Conservation (phyloP, 1,284 basidiomycete species). For the Papiliotrema nemorosa region DNA sequence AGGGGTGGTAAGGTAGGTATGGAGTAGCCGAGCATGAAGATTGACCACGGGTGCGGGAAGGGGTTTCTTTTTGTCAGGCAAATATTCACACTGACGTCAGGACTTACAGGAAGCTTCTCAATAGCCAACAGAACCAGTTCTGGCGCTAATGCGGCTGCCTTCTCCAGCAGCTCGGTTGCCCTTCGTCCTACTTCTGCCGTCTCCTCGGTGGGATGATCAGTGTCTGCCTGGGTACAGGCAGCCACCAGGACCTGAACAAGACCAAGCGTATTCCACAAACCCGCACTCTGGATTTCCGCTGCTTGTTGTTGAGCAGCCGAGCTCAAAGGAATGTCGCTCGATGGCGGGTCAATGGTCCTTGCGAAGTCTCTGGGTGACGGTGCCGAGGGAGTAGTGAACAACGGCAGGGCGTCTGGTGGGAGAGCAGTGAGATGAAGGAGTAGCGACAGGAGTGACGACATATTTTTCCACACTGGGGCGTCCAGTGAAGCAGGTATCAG, state of each 20-base stretch:
- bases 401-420: constrained; percentile 84
- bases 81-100: neutral
- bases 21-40: constrained; percentile 78
- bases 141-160: constrained; percentile 75
- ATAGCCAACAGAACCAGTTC: constrained; percentile 93
- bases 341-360: constrained; percentile 71
- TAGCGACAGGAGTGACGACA: constrained; percentile 78
- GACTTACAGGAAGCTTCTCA: constrained; percentile 78
- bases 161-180: constrained; percentile 84
- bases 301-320: constrained; percentile 59
- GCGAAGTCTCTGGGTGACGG: constrained; percentile 74
- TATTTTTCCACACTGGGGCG: constrained; percentile 73
- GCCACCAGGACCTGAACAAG: constrained; percentile 80
- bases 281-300: constrained; percentile 66
- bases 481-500: constrained; percentile 44
- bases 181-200: constrained; percentile 65
- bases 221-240: constrained; percentile 34
- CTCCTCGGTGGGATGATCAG: constrained; percentile 65
- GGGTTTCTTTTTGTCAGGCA: constrained; percentile 55
- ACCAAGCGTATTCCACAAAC: constrained; percentile 92
- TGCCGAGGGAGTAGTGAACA: constrained; percentile 75
- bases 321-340: constrained; percentile 52
- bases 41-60: constrained; percentile 85
- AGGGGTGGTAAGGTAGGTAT: constrained; percentile 68
- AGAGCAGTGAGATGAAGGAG: constrained; percentile 83